Percentiles rank a stretch among this genome's conserved stretches.
phyloP scores from a whole-genome alignment of 805 yeast genomes.

The Cyberlindnera samutprakarnensis region DNA sequence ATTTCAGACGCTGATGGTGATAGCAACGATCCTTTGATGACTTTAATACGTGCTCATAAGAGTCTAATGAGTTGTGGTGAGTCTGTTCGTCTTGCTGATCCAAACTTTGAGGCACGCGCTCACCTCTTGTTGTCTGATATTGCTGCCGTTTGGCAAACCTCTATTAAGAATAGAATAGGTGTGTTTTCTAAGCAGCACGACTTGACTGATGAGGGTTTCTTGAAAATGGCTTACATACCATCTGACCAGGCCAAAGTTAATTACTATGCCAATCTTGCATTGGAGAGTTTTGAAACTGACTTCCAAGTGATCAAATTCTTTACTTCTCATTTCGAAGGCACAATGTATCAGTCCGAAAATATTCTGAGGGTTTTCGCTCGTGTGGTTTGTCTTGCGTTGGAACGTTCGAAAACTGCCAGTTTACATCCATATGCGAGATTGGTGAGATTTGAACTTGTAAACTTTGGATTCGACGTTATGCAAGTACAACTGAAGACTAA shows the following conservation, averaged over 20 bases:
- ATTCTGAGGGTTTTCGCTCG: conserved; percentile 62
- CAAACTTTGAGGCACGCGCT: conserved; percentile 27
- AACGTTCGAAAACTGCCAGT: conserved; percentile 49
- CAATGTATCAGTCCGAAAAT: conserved; percentile 63
- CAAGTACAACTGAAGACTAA: conserved; percentile 43
- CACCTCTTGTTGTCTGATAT: conserved; percentile 62
- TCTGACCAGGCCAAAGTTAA: conserved; percentile 56
- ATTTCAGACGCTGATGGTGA: conserved; percentile 25
- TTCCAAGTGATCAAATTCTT: conserved; percentile 58
- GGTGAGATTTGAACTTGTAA: conserved; percentile 64
- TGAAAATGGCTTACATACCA: conserved; percentile 85
- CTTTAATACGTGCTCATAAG: conserved; percentile 26
- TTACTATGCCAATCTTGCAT: conserved; percentile 41
- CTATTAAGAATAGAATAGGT: conserved; percentile 55
- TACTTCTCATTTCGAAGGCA: conserved; percentile 72
- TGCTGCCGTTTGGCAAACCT: conserved; percentile 57
- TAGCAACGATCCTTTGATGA: conserved; percentile 46
- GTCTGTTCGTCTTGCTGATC: conserved; percentile 43
- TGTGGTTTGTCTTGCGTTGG: conserved; percentile 49
- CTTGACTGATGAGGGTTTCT: conserved; percentile 48
- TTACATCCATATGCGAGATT: conserved; percentile 76
- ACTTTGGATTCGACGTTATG: conserved; percentile 60
- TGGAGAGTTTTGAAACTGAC: conserved; percentile 57
- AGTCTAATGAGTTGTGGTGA: conserved; percentile 68
- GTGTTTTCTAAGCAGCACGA: conserved; percentile 54